Conservation (phyloP, 768 basidiomycete genomes). For the Collybia mongolica region DNA sequence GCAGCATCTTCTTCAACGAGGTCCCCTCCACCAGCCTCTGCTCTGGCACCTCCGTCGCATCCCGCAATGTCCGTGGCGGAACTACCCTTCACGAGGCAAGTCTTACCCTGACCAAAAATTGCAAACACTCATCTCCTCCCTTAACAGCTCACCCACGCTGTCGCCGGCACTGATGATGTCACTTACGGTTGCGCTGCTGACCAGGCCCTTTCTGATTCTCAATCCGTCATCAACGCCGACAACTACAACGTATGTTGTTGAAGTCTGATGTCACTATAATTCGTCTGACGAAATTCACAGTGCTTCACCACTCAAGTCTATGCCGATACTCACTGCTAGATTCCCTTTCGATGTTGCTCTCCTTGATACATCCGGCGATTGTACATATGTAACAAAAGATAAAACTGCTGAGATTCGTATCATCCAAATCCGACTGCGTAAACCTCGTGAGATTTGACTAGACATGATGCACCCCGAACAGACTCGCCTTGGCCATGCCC, state of each 20-base stretch:
- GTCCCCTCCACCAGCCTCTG: slow-evolving; percentile 36
- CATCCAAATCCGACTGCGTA: too few relatives aligned
- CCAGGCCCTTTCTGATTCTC: slow-evolving; percentile 33
- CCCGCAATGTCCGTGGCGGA: slow-evolving; percentile 45
- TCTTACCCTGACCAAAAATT: neutral
- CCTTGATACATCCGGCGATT: too few relatives aligned
- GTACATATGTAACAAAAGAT: too few relatives aligned
- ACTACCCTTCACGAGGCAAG: slow-evolving; percentile 46
- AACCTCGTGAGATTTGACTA: too few relatives aligned
- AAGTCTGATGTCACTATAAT: neutral
- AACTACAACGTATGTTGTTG: slow-evolving; percentile 40
- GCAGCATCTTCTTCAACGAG: slow-evolving; percentile 46
- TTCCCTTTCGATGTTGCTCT: too few relatives aligned
- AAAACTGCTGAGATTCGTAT: too few relatives aligned
- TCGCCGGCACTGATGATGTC: slow-evolving; percentile 37
- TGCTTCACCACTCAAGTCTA: slow-evolving; percentile 48
- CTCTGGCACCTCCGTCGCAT: slow-evolving; percentile 40
- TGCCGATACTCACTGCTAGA: slow-evolving; percentile 33
- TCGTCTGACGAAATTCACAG: slow-evolving; percentile 15
- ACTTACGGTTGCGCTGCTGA: slow-evolving; percentile 41
- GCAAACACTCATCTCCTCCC: neutral
- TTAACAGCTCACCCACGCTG: slow-evolving; percentile 38
- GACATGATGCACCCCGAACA: too few relatives aligned
- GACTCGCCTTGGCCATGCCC: too few relatives aligned
- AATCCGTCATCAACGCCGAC: slow-evolving; percentile 38